Percentiles rank a stretch among this genome's conserved stretches.
Conservation (phyloP, 805 yeast genomes). For the Dipodascopsis uninucleata region DNA sequence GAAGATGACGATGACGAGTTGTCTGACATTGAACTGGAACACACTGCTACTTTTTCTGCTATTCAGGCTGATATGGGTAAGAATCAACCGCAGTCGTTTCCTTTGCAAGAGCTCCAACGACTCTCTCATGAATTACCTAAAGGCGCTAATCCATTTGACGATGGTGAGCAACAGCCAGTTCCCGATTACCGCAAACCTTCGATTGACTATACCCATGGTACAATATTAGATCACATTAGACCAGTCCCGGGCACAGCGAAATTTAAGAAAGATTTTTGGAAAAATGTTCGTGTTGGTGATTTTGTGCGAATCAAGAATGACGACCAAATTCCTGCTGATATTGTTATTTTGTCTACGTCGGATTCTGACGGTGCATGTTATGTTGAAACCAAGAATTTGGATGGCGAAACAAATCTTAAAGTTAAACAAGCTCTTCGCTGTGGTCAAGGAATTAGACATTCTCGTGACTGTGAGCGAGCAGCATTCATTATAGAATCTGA, state of each 20-base stretch:
- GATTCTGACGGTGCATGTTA: slow-evolving; percentile 66
- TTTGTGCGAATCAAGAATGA: slow-evolving; percentile 61
- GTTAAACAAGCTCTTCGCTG: slow-evolving; percentile 51
- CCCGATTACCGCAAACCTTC: slow-evolving; percentile 19
- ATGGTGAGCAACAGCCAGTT: not conserved
- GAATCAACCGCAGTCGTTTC: slow-evolving; percentile 18
- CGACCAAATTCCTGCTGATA: slow-evolving; percentile 76
- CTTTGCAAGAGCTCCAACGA: slow-evolving; percentile 22
- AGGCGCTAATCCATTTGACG: slow-evolving; percentile 12
- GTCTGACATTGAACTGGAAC: slow-evolving; percentile 16
- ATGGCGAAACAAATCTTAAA: slow-evolving; percentile 75
- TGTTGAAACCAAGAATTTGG: slow-evolving; percentile 67
- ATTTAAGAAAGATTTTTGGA: slow-evolving; percentile 59
- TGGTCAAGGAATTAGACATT: slow-evolving; percentile 52
- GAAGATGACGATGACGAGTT: slow-evolving; percentile 17
- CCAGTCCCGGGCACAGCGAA: slow-evolving; percentile 38
- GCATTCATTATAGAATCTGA: slow-evolving; percentile 66
- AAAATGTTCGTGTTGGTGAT: slow-evolving; percentile 72
- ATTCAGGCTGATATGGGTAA: slow-evolving; percentile 13
- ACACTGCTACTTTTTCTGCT: too few species aligned
- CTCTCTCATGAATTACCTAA: slow-evolving; percentile 5
- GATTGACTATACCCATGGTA: slow-evolving; percentile 21
- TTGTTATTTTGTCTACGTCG: slow-evolving; percentile 62
- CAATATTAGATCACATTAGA: slow-evolving; percentile 36
- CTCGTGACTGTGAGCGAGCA: slow-evolving; percentile 56